Conservation (phyloP, 106 monocot genomes). For the Dioscorea dumetorum region DNA sequence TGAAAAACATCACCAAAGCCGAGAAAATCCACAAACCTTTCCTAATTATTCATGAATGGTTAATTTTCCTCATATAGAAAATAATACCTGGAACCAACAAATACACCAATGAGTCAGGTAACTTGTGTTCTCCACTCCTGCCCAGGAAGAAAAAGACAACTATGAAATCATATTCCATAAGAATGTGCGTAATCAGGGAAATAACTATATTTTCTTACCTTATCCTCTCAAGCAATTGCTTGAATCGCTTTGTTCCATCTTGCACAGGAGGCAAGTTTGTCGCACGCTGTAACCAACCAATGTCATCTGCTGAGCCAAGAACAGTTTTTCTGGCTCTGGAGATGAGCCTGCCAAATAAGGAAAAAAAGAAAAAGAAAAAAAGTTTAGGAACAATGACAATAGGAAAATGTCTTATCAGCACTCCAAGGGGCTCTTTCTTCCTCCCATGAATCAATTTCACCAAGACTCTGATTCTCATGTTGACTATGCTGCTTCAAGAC, state of each 20-base stretch:
- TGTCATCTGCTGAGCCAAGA: slow-evolving; percentile 83
- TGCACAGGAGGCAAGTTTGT: slow-evolving; percentile 61
- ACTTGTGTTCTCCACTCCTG: slow-evolving; percentile 80
- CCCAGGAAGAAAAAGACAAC: slow-evolving; percentile 1
- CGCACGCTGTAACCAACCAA: slow-evolving; percentile 84
- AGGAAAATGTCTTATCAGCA: no score
- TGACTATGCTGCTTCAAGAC: no score
- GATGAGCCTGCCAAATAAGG: slow-evolving; percentile 59
- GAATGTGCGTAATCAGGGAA: neutral
- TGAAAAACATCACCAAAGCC: neutral
- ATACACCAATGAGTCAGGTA: slow-evolving; percentile 88
- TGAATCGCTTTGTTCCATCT: slow-evolving; percentile 73
- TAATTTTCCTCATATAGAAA: slow-evolving; percentile 1
- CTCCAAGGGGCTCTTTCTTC: no score
- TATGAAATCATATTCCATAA: no score
- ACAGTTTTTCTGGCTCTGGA: slow-evolving; percentile 75
- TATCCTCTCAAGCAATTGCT: slow-evolving; percentile 60
- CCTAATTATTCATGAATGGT: neutral
- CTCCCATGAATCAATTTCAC: no score
- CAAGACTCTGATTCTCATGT: no score
- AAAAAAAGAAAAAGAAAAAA: neutral
- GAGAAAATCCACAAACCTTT: neutral
- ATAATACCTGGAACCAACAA: slow-evolving; percentile 84
- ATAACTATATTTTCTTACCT: slow-evolving; percentile 25
- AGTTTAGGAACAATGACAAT: no score